Evolutionary conservation across 23 red algal genomes (phyloP).

Genomic region (Gracilaria vermiculophylla): DNA sequence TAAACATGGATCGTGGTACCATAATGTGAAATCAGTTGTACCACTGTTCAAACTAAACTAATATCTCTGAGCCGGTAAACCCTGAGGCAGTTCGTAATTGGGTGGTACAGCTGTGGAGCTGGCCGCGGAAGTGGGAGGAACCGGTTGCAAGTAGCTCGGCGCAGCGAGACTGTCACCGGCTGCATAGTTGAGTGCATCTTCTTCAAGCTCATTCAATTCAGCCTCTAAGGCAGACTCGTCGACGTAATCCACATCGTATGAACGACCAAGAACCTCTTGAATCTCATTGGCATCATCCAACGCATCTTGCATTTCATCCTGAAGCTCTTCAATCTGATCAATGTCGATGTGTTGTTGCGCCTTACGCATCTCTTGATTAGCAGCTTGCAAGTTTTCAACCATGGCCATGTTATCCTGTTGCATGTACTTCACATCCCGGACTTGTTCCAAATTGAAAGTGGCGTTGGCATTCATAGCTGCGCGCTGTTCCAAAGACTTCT

Average conservation of each 20-base stretch:
- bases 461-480: constrained; percentile 55
- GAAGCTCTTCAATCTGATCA: constrained; percentile 67
- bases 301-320: constrained; percentile 74
- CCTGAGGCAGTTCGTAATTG: constrained; percentile 16
- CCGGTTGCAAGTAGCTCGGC: constrained; percentile 47
- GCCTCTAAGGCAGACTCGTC: constrained; percentile 68
- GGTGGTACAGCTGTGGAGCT: constrained; percentile 12
- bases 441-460: constrained; percentile 71
- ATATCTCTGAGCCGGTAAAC: constrained; percentile 2
- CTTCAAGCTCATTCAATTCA: constrained; percentile 75
- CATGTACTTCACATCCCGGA: constrained; percentile 66
- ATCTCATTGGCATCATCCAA: constrained; percentile 58
- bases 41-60: background rate
- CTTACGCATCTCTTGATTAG: constrained; percentile 53
- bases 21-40: too few species aligned
- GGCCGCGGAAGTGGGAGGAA: background rate
- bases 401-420: constrained; percentile 73
- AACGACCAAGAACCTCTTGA: constrained; percentile 67
- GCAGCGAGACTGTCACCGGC: constrained; percentile 31
- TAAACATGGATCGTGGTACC: too few species aligned
- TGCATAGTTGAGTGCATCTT: constrained; percentile 68
- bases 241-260: constrained; percentile 69
- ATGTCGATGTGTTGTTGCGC: constrained; percentile 57
- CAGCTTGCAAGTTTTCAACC: constrained; percentile 52
- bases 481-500: constrained; percentile 60